Percentiles rank a stretch among this genome's conserved stretches.
Conservation (phyloP, 441 rosid species). For the Pelargonium fulgidum region DNA sequence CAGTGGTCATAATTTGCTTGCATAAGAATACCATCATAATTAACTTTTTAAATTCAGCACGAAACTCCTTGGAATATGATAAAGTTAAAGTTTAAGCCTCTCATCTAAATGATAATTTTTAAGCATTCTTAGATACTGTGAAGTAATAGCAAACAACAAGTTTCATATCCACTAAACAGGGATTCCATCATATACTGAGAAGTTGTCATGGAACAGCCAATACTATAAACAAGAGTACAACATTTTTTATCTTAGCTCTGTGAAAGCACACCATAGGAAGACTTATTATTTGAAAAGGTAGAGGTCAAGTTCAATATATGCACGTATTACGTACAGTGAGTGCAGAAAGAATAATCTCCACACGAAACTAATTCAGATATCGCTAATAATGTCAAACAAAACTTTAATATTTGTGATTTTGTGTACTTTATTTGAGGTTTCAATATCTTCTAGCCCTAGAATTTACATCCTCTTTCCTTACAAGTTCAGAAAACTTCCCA, state of each 20-base stretch:
- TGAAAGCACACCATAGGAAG: neutral
- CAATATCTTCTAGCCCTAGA: neutral
- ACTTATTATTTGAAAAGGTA: neutral
- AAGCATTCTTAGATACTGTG: neutral
- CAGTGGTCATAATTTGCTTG: neutral
- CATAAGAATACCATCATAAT: no score
- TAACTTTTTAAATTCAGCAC: no score
- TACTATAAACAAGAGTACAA: neutral
- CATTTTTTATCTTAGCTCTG: neutral
- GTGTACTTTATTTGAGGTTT: neutral
- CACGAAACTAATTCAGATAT: neutral
- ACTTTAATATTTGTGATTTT: neutral
- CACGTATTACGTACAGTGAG: neutral
- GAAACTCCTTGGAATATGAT: slow-evolving; percentile 2
- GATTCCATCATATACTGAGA: neutral
- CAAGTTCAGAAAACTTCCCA: slow-evolving; percentile 8
- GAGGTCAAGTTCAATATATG: neutral
- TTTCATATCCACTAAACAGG: neutral
- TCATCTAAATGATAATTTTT: neutral
- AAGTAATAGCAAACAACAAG: neutral
- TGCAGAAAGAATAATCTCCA: neutral
- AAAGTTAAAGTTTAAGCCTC: neutral
- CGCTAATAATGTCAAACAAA: neutral
- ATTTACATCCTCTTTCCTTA: slow-evolving; percentile 8
- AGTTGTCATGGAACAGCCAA: neutral